Base-by-base conservation (phyloP, 2,329 filamentous ascomycete genomes). In the Alternaria viburni region DNA sequence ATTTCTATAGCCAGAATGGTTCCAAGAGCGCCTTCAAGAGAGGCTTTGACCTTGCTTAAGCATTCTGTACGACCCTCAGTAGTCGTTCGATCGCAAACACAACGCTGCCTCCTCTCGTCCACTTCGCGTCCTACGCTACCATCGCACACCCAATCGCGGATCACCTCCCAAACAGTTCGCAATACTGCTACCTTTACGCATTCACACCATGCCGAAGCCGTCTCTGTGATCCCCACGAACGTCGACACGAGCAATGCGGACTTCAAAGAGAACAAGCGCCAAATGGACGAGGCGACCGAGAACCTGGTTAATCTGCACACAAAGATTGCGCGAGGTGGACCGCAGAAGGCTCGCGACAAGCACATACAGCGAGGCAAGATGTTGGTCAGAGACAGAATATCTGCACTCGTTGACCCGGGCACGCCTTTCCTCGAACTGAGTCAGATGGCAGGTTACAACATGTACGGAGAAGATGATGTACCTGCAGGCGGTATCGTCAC, bases 361-460 rank as follows among this genome's bases (percentile, higher is more conserved):
- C 95, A 98, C 77, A 81, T 96, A 21, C 88, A 90, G 32, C 86
- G 94, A 71, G 92, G 93, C 68, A 98, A 98, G 86, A 97, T 98
- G 93, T 86, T 99, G 60, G 93, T 94, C 3, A 85, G 96, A 68
- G 95, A 98, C 80, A 90, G 95, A 32, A 88, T 99, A 57, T 91
- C 93, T 0, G 91, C 93, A 5, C 83, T 99, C 67, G 87, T 97
- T 66, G 95, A 99, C 76, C 91, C 93, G 0, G 94, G 94, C 5
- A 95, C 93, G 2, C 91, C 91, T 0, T 98, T 99, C 77, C 81
- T 99, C 65, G 95, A 99, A 82, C 85, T 99, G n/a, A 96, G 93
- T 17, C 89, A 93, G n/a, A 85, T 98, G 73, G 95, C 95, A 0
- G 95, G 92, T 15, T 87, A 97, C 76, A 90, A 92, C 62, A 85